Evolutionary conservation across 805 yeast species (phyloP), one percentile per base, ranked within the genome.

Genomic region (Candida nitratophila): DNA sequence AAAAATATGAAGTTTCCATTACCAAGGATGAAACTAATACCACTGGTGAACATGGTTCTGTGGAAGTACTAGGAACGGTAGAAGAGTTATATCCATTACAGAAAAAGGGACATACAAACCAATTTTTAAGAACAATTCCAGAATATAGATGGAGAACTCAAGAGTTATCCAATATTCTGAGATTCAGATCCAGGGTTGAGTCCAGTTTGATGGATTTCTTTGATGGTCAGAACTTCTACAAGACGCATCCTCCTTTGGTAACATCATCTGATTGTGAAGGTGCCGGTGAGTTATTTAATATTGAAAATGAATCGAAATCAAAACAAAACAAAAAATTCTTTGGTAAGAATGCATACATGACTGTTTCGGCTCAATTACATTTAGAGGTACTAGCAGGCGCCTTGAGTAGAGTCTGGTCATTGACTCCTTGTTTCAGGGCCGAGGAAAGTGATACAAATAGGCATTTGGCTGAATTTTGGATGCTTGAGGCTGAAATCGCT

Each of bases 221-320:
- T 59, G 64, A 69, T 17, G 44, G 56, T 0, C 53, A 72, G 17
- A 74, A 74, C 14, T 88, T 86, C 51, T 64, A 71, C 14, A 90
- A 87, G 65, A 88, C 86, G 0, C 70, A 81, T 22, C 95, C 98
- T 3, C 99, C 99, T 8, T 54, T 91, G 12, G 65, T 91, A 20
- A 93, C 99, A 0, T 71, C 86, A 11, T 79, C 95, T 1, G 99
- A 93, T 60, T 91, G 98, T 59, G 99, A 93, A 65, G 98, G 99
- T 16, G 97, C 96, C 3, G 98, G 98, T 4, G 98, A 93, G 58
- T 76, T 86, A 48, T 93, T 93, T 51, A 66, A 65, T 39, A 65
- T 90, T 11, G 71, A 69, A 37, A 64, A 70, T 1, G 69, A 64
- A 40, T 50, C 74, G 1, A 58, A 55, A 5, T 50, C 63, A 19